phyloP scores from a whole-genome alignment of 768 basidiomycete species.

The Psilocybe subaeruginosa region DNA sequence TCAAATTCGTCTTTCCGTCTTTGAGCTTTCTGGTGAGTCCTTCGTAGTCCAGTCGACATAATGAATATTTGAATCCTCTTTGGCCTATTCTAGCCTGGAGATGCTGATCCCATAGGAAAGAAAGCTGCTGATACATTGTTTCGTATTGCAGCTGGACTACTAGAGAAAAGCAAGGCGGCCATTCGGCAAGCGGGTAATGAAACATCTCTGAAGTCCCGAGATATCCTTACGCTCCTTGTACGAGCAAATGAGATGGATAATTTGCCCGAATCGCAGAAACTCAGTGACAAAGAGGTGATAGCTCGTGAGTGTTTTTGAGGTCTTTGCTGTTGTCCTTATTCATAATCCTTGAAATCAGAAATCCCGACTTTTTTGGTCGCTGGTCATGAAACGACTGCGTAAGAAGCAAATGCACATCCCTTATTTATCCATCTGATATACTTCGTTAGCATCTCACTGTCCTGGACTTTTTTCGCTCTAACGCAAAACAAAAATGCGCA shows the following conservation, averaged over 20 bases:
- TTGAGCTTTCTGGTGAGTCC: constrained; percentile 35
- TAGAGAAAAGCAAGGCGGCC: constrained; percentile 48
- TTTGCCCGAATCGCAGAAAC: constrained; percentile 46
- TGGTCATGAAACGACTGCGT: constrained; percentile 57
- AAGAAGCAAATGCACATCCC: neutral
- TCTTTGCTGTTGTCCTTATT: neutral
- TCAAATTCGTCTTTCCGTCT: constrained; percentile 36
- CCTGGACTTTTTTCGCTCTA: constrained; percentile 65
- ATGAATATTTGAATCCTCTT: neutral
- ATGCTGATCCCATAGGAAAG: constrained; percentile 23
- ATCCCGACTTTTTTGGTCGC: constrained; percentile 57
- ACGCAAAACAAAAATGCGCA: constrained; percentile 51
- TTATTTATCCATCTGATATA: neutral
- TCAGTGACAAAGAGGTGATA: constrained; percentile 63
- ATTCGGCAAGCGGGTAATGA: constrained; percentile 23
- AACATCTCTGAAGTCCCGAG: constrained; percentile 36
- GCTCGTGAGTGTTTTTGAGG: constrained; percentile 35
- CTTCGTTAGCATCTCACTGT: constrained; percentile 38
- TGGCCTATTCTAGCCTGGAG: constrained; percentile 26
- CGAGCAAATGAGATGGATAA: constrained; percentile 62
- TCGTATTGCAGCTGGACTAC: constrained; percentile 49
- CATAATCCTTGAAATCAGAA: constrained; percentile 34
- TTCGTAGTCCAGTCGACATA: neutral
- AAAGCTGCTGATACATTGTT: constrained; percentile 39
- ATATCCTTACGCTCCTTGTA: constrained; percentile 59